Percentiles rank a stretch among this genome's conserved stretches.
Conservation (phyloP, 2,329 filamentous ascomycete genomes). For the Aspergillus sp. region DNA sequence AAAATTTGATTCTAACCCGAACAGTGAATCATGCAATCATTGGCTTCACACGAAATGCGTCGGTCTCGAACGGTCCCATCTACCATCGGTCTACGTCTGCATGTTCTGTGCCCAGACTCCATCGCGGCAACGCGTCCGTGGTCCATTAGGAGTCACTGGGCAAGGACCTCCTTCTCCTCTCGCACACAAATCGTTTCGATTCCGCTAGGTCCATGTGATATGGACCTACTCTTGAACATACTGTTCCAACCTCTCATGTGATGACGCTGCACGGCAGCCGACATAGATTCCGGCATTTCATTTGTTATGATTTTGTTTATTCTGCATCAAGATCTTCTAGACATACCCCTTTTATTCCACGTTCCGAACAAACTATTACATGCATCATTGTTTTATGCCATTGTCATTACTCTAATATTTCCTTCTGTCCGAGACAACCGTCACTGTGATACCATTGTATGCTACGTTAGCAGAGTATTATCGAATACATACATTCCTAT, state of each 20-base stretch:
- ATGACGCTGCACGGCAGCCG: neutral
- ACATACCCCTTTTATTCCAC: constrained; percentile 8
- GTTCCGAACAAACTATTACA: constrained; percentile 4
- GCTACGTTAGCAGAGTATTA: neutral
- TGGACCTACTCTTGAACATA: too few relatives aligned
- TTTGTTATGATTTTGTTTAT: neutral
- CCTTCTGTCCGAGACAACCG: constrained; percentile 6
- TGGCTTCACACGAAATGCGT: constrained; percentile 56
- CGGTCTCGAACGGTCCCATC: constrained; percentile 44
- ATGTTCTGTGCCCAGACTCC: constrained; percentile 45
- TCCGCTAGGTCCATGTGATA: constrained; percentile 17
- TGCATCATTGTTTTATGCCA: constrained; percentile 7
- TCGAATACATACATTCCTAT: neutral
- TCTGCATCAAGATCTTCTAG: constrained; percentile 2
- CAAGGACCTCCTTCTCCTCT: constrained; percentile 34
- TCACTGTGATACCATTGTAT: constrained; percentile 9
- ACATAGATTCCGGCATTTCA: too few relatives aligned
- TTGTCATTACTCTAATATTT: constrained; percentile 11
- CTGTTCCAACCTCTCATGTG: neutral
- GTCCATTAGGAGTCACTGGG: constrained; percentile 23
- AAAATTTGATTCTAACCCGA: neutral
- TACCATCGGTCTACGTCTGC: constrained; percentile 46
- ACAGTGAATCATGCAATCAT: constrained; percentile 55
- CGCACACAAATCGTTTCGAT: constrained; percentile 37
- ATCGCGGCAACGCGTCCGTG: constrained; percentile 29